A percentile compares a stretch with the other conserved stretches of the same genome.
These are phyloP conservation scores for Tricladium varicosporioides DNA, from an alignment of 2,329 filamentous ascomycete genomes.

Conservation along the genomic window DNA sequence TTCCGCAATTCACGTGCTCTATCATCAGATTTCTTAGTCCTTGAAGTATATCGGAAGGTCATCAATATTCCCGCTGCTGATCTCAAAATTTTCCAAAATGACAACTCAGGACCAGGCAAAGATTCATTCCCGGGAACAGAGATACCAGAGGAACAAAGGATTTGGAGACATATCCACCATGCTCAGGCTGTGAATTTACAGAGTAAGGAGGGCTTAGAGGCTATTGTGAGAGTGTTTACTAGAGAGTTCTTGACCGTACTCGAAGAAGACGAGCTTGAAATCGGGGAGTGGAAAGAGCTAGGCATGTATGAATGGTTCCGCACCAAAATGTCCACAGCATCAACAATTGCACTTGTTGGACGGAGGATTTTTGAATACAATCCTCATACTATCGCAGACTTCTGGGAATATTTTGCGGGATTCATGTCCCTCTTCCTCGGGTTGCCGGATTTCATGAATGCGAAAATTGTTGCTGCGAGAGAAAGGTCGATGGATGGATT, in stretches of 20 bases:
- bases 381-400: neutral
- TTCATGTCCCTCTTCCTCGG: neutral
- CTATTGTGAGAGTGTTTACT: neutral
- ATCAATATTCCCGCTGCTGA: neutral
- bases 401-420: neutral
- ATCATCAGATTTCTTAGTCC: neutral
- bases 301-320: neutral
- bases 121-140: neutral
- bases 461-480: neutral
- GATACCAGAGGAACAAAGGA: neutral
- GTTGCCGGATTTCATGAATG: neutral
- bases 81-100: neutral
- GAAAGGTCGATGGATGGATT: neutral
- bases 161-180: neutral
- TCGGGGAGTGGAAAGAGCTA: neutral
- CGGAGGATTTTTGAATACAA: neutral
- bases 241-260: neutral
- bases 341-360: neutral
- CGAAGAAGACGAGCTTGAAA: neutral
- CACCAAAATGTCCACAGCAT: slow-evolving; percentile 1
- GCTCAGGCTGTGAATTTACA: neutral
- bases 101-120: neutral
- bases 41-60: neutral
- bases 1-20: neutral
- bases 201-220: neutral